Conservation (phyloP, 2,329 filamentous ascomycete species). For the Juglanconis oblonga region DNA sequence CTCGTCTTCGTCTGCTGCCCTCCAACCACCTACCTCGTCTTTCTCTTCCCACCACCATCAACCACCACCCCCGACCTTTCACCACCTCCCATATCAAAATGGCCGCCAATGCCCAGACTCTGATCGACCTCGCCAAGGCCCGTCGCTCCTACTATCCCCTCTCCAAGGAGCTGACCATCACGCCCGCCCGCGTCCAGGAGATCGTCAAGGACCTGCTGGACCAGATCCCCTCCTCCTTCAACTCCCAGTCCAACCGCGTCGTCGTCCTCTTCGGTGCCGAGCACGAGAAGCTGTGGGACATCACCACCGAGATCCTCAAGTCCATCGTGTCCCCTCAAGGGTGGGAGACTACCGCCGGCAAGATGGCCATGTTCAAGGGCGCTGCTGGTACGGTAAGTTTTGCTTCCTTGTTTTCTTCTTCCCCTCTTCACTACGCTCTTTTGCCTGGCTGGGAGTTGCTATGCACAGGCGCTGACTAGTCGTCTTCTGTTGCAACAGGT, state of each 20-base stretch:
- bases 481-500: conserved; percentile 40
- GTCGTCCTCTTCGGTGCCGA: conserved; percentile 77
- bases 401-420: background rate
- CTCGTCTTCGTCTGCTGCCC: conserved; percentile 12
- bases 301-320: conserved; percentile 63
- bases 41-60: conserved; percentile 4
- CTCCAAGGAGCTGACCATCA: conserved; percentile 59
- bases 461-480: no score
- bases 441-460: background rate
- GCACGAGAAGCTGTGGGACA: conserved; percentile 86
- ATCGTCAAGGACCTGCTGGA: conserved; percentile 63
- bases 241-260: conserved; percentile 78
- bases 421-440: background rate
- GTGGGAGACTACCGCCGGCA: conserved; percentile 51
- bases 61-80: conserved; percentile 21
- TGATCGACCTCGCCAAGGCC: conserved; percentile 63
- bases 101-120: conserved; percentile 42
- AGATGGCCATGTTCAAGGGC: conserved; percentile 58
- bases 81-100: conserved; percentile 36
- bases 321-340: conserved; percentile 63
- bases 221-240: conserved; percentile 79
- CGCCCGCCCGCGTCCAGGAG: conserved; percentile 58
- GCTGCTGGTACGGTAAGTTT: conserved; percentile 70
- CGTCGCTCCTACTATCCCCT: conserved; percentile 70
- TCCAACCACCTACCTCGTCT: conserved; percentile 9